A percentile compares a stretch with the other conserved stretches of the same genome.
Conservation (phyloP, 495 filamentous ascomycete species). For the Neurospora tetrasperma region DNA sequence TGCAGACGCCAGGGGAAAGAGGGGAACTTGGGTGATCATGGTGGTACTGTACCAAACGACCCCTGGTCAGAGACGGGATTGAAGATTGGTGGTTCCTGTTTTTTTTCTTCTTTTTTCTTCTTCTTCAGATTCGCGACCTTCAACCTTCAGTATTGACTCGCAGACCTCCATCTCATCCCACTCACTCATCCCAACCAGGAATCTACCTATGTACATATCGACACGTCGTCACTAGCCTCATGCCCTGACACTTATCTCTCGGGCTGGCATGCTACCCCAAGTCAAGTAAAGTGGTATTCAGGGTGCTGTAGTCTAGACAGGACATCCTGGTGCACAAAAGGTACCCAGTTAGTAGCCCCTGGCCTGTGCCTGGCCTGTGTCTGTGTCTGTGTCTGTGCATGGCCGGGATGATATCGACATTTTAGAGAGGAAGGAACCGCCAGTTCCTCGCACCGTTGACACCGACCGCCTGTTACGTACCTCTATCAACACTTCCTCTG, state of each 20-base stretch:
- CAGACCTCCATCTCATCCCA: slow-evolving; percentile 1
- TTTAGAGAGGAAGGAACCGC: too few species aligned
- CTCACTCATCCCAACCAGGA: slow-evolving; percentile 20
- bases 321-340: background rate
- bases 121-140: background rate
- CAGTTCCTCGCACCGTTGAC: background rate
- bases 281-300: background rate
- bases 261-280: background rate
- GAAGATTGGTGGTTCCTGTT: background rate
- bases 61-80: background rate
- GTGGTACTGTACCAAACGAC: background rate
- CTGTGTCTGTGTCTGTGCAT: background rate
- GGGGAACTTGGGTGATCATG: background rate
- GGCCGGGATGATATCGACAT: background rate
- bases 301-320: background rate
- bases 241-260: slow-evolving; percentile 17
- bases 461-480: background rate
- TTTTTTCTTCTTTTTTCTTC: background rate
- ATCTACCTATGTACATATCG: slow-evolving; percentile 12
- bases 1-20: background rate
- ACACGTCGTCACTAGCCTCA: slow-evolving; percentile 23
- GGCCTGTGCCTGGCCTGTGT: background rate
- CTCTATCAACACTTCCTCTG: background rate
- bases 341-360: background rate
- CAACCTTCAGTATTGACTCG: background rate